Evolutionary conservation across 2,329 filamentous ascomycete genomes (phyloP).

Genomic region (Phialophora verrucosa): DNA sequence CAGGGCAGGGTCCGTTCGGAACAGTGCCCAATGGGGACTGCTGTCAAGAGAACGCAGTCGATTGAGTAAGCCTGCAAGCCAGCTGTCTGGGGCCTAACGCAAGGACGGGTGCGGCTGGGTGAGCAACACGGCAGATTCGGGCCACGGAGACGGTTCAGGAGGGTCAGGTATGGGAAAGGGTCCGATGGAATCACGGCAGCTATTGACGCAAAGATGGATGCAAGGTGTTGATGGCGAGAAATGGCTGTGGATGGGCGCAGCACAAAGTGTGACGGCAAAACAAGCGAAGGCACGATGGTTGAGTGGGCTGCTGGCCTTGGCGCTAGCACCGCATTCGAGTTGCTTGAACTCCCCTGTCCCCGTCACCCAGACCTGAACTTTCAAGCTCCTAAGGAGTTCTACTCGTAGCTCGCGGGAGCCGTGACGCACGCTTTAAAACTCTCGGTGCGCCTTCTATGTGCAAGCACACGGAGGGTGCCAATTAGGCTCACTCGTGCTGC

Average conservation of each 20-base stretch:
- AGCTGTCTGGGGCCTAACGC: conserved; percentile 15
- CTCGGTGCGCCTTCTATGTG: background rate
- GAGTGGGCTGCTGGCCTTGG: conserved; percentile 31
- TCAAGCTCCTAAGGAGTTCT: background rate
- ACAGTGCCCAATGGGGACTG: conserved; percentile 23
- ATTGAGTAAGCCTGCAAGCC: conserved; percentile 29
- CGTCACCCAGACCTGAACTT: conserved; percentile 1
- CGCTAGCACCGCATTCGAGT: conserved; percentile 20
- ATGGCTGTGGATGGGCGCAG: conserved; percentile 17
- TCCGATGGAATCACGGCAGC: conserved; percentile 15
- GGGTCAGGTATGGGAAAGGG: conserved; percentile 19
- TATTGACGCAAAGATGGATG: conserved; percentile 22
- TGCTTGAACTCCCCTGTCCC: conserved; percentile 6
- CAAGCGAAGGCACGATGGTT: conserved; percentile 24
- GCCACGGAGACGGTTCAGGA: conserved; percentile 9
- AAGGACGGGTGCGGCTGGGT: conserved; percentile 4
- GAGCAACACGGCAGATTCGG: conserved; percentile 12
- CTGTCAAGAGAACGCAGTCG: conserved; percentile 16
- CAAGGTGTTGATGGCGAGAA: conserved; percentile 20
- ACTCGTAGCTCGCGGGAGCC: background rate
- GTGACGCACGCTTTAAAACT: background rate
- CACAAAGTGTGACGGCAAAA: conserved; percentile 27
- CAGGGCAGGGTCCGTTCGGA: conserved; percentile 23
- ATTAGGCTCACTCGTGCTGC: background rate
- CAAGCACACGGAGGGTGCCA: background rate